These are phyloP conservation scores for Babjeviella inositovora DNA, from an alignment of 805 yeast genomes.

Conservation along the genomic window DNA sequence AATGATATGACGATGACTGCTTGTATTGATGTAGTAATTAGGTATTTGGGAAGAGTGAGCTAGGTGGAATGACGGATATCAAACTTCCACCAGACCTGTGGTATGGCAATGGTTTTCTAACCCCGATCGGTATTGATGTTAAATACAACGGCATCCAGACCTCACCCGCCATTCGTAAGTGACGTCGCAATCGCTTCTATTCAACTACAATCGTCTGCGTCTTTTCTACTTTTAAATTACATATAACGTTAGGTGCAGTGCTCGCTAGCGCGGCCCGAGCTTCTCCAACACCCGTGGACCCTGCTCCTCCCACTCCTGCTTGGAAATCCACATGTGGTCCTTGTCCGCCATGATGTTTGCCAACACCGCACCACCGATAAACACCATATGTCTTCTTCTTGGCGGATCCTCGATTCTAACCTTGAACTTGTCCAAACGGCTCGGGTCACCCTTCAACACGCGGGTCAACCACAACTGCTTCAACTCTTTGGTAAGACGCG, in stretches of 20 bases:
- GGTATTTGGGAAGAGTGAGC: background rate
- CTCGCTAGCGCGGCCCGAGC: constrained; percentile 74
- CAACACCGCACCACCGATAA: constrained; percentile 95
- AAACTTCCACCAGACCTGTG: too few relatives aligned
- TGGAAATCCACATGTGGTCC: constrained; percentile 95
- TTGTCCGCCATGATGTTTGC: constrained; percentile 98
- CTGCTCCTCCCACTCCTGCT: constrained; percentile 95
- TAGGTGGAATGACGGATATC: too few relatives aligned
- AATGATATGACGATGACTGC: background rate
- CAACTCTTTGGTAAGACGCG: constrained; percentile 87
- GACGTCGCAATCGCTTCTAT: too few relatives aligned
- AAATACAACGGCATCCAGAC: background rate
- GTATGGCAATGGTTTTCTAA: too few relatives aligned
- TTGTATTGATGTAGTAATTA: background rate
- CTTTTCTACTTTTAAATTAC: too few relatives aligned
- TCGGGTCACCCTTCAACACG: constrained; percentile 75
- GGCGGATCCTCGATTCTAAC: constrained; percentile 98
- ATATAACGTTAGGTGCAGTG: background rate
- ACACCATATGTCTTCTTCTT: constrained; percentile 96
- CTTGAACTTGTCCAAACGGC: constrained; percentile 80
- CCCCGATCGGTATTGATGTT: too few relatives aligned
- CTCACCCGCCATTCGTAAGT: background rate
- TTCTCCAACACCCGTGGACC: constrained; percentile 77
- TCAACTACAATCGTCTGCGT: too few relatives aligned
- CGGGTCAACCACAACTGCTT: constrained; percentile 91